Base-by-base conservation (phyloP, 179 eudicot genomes). In the Carnegiea gigantea region DNA sequence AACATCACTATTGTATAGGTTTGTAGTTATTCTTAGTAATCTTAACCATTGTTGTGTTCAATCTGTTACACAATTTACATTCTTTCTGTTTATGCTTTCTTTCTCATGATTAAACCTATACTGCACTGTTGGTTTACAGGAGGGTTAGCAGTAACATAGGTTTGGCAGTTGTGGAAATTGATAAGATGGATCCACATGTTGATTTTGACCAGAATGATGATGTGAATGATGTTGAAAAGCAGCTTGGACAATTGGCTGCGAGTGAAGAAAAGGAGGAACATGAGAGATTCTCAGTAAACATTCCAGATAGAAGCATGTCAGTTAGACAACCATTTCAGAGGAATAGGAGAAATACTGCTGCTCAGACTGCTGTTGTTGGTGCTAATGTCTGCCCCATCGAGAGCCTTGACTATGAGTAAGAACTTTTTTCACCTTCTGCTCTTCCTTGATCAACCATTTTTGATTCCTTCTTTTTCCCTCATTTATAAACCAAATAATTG, bases 391-490 rank as follows among this genome's bases (percentile, higher is more conserved):
- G 72, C 40, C 20, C 40, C 72, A 67, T 67, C 26, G 38, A 67
- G 20, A 67, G 72, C 40, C 72, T 67, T 28, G 72, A 67, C 72
- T 67, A 67, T 67, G 72, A 67, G 72, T 67, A 67, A 28, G 40
- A 67, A 28, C 36, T 13, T 67, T 67, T 28, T 9, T 4, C 40
- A 9, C 17, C 36, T 30, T 28, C 3, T 7, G 20, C 72, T 11
- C 26, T 67, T 13, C 40, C 7, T 67, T 67, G 72, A 28, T 6
- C 72, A 14, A 67, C 38, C 38, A 5, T 12, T 26, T 28, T 12
- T 28, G 18, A 67, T n/a, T 23, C 68, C 18, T 67, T 62, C 28
- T 21, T 67, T 67, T 67, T 3, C 68, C 30, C 14, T 62, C 10
- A 33, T 26, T 13, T 67, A 28, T 67, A 28, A 67, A 26, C 38